Evolutionary conservation across 2,329 filamentous ascomycete species (phyloP), one percentile per base, ranked within the genome.

Genomic region (Pseudogymnoascus sp.): DNA sequence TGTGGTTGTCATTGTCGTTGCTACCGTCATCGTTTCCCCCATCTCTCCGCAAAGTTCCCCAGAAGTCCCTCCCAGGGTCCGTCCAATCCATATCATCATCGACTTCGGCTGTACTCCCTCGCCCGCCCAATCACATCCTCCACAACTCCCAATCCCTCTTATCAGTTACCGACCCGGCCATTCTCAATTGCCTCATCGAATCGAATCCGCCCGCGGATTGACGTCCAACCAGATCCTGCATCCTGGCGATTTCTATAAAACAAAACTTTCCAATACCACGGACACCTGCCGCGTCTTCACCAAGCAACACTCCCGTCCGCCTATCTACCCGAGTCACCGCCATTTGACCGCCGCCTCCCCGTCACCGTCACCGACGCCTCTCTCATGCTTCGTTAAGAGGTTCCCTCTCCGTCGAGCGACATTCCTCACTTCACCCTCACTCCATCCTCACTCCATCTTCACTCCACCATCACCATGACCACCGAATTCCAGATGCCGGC

Each of bases 401-500:
- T 48, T 48, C 43, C 25, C 43, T 48, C 43, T 48, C 39, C 43
- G 43, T 48, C 43, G 43, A 48, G 43, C 43, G 43, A 48, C 43
- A 48, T 25, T 21, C 41, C 41, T 43, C 41, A 43, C 41, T 57
- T 25, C 51, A 57, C 10, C 54, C 36, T 39, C 31, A 60, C 51
- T 25, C 16, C 23, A 25, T 23, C n/a, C 14, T 57, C 51, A 57
- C 37, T 8, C 48, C 48, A 54, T 23, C 45, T 6, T 8, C 14
- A 16, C 57, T 36, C 25, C 31, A 36, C 54, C 54, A 60, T 60
- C 54, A 65, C 54, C 23, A 74, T 74, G 72, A 70, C 73, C 16
- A 71, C 72, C 16, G 70, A 69, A 61, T 73, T 73, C 63, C 70
- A 71, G 60, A 71, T 74, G 71, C 73, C 72, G 48, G 71, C 70